phyloP scores from a whole-genome alignment of 495 filamentous ascomycete genomes.

The Aspergillus carlsbadensis region DNA sequence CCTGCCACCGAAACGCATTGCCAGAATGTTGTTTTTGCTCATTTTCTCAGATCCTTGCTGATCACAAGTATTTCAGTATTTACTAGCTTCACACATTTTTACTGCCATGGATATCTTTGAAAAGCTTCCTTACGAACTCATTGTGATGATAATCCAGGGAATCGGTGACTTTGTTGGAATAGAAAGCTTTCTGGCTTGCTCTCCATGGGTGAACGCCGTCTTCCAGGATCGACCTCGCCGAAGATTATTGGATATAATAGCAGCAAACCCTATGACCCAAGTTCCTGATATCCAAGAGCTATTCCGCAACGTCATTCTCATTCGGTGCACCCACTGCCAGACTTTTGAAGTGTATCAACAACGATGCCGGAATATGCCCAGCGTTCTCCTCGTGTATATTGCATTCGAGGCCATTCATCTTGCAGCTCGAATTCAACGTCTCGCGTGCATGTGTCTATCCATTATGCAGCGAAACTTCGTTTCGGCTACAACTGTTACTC shows the following conservation, averaged over 20 bases:
- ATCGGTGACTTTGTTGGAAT: neutral
- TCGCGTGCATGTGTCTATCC: neutral
- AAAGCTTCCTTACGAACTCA: neutral
- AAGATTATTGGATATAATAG: neutral
- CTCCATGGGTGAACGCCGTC: neutral
- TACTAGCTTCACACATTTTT: too few relatives aligned
- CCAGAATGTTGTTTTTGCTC: too few relatives aligned
- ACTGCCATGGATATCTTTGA: neutral
- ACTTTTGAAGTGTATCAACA: neutral
- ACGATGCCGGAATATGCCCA: neutral
- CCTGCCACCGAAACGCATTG: too few relatives aligned
- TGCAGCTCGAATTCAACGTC: neutral
- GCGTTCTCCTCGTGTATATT: neutral
- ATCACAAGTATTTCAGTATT: too few relatives aligned
- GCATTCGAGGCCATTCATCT: neutral
- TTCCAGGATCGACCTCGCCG: neutral
- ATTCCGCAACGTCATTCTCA: neutral
- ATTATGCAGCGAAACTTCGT: neutral
- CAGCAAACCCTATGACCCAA: slow-evolving; percentile 1
- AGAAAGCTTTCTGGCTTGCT: neutral
- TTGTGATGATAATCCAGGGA: neutral
- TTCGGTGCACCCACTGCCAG: neutral
- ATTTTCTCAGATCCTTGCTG: too few relatives aligned
- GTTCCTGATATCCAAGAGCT: neutral
- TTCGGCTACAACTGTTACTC: neutral